Percentiles rank a stretch among this genome's conserved stretches.
These are phyloP conservation scores for Didymella keratinophila DNA, from an alignment of 2,329 filamentous ascomycete genomes.

Conservation along the genomic window DNA sequence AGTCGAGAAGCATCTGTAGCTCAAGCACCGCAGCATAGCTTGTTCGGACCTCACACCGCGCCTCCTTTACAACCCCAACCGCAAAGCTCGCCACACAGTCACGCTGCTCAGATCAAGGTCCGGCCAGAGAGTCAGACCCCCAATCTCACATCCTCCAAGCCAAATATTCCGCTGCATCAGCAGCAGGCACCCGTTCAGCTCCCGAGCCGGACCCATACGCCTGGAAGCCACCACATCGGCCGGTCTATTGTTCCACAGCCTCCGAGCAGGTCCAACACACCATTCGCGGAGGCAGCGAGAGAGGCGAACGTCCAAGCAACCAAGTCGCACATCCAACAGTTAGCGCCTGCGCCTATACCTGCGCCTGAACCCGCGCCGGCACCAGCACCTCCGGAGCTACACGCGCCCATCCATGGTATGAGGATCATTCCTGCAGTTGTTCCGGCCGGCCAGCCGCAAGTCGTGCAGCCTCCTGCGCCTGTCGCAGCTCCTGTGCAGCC, in stretches of 20 bases:
- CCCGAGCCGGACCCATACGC: conserved; percentile 37
- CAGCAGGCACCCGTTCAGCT: conserved; percentile 30
- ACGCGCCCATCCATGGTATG: conserved; percentile 25
- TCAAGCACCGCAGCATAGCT: conserved; percentile 28
- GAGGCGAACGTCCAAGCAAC: conserved; percentile 29
- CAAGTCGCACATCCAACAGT: conserved; percentile 24
- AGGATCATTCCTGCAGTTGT: conserved; percentile 26
- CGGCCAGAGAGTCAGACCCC: conserved; percentile 22
- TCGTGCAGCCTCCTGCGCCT: conserved; percentile 19
- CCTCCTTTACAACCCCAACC: conserved; percentile 23
- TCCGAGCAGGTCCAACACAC: conserved; percentile 41
- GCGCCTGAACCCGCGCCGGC: conserved; percentile 6
- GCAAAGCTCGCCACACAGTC: conserved; percentile 18
- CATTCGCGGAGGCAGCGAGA: conserved; percentile 33
- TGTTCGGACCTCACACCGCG: conserved; percentile 29
- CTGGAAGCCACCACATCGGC: conserved; percentile 27
- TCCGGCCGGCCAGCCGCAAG: conserved; percentile 15
- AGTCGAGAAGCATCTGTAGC: conserved; percentile 35
- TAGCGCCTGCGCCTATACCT: conserved; percentile 20
- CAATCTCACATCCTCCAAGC: conserved; percentile 25
- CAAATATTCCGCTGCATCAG: conserved; percentile 26
- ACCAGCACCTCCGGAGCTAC: conserved; percentile 7
- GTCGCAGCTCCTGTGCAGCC: conserved; percentile 19
- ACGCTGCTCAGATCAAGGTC: conserved; percentile 18
- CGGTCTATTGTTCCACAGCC: conserved; percentile 39